Evolutionary conservation across 1,284 basidiomycete species (phyloP), one percentile per base, ranked within the genome.

Genomic region (Ganoderma boninense): DNA sequence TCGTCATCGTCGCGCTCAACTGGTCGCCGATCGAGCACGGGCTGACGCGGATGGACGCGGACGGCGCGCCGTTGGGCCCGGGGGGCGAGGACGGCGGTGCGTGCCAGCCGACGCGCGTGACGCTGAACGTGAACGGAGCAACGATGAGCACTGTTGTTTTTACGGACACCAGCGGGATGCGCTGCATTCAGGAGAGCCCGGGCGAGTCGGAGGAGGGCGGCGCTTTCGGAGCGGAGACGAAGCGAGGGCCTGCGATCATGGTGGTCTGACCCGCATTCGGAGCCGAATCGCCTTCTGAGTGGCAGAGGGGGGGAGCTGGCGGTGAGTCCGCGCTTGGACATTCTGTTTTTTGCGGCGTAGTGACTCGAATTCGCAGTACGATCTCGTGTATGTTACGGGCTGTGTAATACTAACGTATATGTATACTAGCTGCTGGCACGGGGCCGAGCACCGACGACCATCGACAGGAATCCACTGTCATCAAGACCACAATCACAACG

Each of bases 1-100:
- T 64, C 35, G 63, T 56, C n/a, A 49, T 64, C 20, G 63, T 64
- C 23, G 60, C 60, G 40, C 60, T 62, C 60, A 62, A 62, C 60
- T 62, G 60, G 60, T 62, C 60, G n/a, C 60, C 60, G 11, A 62
- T 62, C 38, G 60, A 62, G 2, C 40, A 29, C 13, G 54, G 29
- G 0, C 29, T 57, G 13, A 32, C 29, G 23, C 4, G 18, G 32
- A 38, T 35, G 14, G n/a, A 62, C n/a, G 18, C 57, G 29, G n/a
- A 62, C n/a, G 18, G 11, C 16, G 23, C 57, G 5, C n/a, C 4
- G 7, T 35, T 40, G 35, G 42, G 26, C 26, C 26, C 26, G 26
- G 26, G n/a, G 4, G 11, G 10, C 1, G 42, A 43, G 23, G 38
- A 23, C 11, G 46, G 20, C 11, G 46, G 20, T 40, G 2, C 20